Evolutionary conservation across 495 filamentous ascomycete species (phyloP), one percentile per base, ranked within the genome.

Genomic region (Neurospora sp.): DNA sequence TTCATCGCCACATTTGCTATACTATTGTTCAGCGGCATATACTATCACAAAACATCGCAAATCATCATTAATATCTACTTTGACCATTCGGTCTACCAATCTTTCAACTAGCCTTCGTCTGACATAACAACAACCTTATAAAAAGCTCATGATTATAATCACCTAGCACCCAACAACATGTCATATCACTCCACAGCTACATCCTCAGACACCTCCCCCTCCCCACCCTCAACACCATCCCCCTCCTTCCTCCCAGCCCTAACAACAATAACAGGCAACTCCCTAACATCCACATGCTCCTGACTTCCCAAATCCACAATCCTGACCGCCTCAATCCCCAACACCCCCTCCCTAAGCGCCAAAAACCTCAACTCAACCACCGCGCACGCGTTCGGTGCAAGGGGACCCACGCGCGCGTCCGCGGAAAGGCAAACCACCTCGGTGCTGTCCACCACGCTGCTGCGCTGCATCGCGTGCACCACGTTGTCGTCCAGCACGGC

Each of bases 401-500:
- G 88, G 54, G 93, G 93, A 0, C 96, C 95, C 69, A 97, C 86
- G 41, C 93, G 86, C 71, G 95, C 86, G 82, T 97, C 93, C 6
- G 93, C 91, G 74, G 91, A 96, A 62, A 97, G 83, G 77, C 92
- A 93, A 10, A 96, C 86, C 20, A 98, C 77, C 72, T 95, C 92
- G 10, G 90, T 88, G 41, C 88, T 83, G 69, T 96, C 92, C n/a
- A 91, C 83, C 38, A 88, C 85, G 69, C 90, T 89, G 74, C 85
- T 91, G 76, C 89, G 90, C 79, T 97, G 94, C 85, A 92, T 91
- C 27, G 92, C 91, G 81, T 95, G 91, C 39, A 97, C 85, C 16
- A 94, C 87, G 73, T 90, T 93, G 75, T 97, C 93, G 73, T 98
- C 94, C 3, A 94, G 86, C 37, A 97, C 89, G 18, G 93, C 92